Conservation (phyloP, 225 moss, liverwort and hornwort species). For the Bryoerythrophyllum caledonicum region DNA sequence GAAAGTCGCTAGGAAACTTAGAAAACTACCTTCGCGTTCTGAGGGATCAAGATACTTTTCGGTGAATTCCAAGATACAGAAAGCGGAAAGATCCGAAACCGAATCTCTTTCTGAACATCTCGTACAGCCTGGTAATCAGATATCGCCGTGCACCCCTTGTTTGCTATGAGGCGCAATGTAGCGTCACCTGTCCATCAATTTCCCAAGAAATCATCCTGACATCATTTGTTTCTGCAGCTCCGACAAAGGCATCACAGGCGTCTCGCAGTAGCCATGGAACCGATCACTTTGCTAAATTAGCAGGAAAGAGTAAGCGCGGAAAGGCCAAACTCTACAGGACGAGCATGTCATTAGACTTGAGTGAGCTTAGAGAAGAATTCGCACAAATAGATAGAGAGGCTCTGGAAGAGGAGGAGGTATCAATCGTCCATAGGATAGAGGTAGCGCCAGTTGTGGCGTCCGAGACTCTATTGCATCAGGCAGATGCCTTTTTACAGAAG, state of each 20-base stretch:
- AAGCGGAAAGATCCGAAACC: constrained; percentile 12
- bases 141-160: not conserved
- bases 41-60: no score
- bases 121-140: constrained; percentile 23
- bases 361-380: constrained; percentile 41
- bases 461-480: constrained; percentile 13
- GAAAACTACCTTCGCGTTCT: constrained; percentile 20
- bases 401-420: constrained; percentile 52
- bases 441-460: constrained; percentile 16
- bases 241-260: no score
- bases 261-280: no score
- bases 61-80: constrained; percentile 24
- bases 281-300: constrained; percentile 11
- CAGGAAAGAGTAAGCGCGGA: constrained; percentile 13
- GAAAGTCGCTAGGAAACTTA: constrained; percentile 19
- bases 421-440: constrained; percentile 21
- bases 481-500: not conserved
- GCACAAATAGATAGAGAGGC: constrained; percentile 47
- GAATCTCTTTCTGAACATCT: constrained; percentile 11
- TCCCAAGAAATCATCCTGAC: no score
- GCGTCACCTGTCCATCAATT: no score
- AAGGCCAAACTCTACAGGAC: constrained; percentile 25
- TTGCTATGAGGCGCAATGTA: constrained; percentile 4
- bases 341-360: constrained; percentile 24
- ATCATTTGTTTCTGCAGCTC: constrained; percentile 29